Conservation (phyloP, 2,329 filamentous ascomycete species). For the Cladobotryum protrusum region DNA sequence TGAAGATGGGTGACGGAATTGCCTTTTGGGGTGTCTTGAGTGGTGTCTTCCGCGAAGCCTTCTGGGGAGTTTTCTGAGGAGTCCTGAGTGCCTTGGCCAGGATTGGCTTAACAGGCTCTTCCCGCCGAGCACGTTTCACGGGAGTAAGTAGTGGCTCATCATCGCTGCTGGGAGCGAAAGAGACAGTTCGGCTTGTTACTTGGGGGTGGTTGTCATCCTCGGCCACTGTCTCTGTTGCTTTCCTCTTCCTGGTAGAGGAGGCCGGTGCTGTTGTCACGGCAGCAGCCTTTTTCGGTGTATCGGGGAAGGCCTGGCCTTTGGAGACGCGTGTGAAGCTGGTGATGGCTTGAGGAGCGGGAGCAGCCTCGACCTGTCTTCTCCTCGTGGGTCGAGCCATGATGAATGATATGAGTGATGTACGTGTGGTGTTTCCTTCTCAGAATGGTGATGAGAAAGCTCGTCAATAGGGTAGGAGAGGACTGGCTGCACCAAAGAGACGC, state of each 20-base stretch:
- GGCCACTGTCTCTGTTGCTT: slow-evolving; percentile 23
- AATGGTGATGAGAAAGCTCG: too few relatives aligned
- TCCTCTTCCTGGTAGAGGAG: slow-evolving; percentile 32
- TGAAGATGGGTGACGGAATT: slow-evolving; percentile 20
- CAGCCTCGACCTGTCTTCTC: slow-evolving; percentile 13
- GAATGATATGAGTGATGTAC: neutral
- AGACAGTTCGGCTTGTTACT: slow-evolving; percentile 22
- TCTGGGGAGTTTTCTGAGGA: slow-evolving; percentile 1
- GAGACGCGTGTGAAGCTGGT: slow-evolving; percentile 42
- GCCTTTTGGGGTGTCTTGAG: neutral
- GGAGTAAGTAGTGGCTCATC: slow-evolving; percentile 18
- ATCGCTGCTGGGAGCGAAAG: slow-evolving; percentile 29
- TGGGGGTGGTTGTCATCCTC: slow-evolving; percentile 20
- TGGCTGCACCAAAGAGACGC: too few relatives aligned
- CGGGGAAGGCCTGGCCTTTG: slow-evolving; percentile 29
- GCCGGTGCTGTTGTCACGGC: slow-evolving; percentile 19
- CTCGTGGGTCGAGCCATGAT: slow-evolving; percentile 14
- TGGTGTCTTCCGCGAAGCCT: too few relatives aligned
- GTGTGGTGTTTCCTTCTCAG: neutral
- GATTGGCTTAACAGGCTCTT: slow-evolving; percentile 15
- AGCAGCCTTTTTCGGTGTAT: slow-evolving; percentile 29
- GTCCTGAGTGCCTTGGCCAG: slow-evolving; percentile 16
- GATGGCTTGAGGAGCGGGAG: slow-evolving; percentile 27
- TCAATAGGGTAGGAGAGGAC: too few relatives aligned
- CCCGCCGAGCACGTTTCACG: slow-evolving; percentile 23